phyloP scores from a whole-genome alignment of 768 basidiomycete genomes.

The Pleurotus tuber-regium region DNA sequence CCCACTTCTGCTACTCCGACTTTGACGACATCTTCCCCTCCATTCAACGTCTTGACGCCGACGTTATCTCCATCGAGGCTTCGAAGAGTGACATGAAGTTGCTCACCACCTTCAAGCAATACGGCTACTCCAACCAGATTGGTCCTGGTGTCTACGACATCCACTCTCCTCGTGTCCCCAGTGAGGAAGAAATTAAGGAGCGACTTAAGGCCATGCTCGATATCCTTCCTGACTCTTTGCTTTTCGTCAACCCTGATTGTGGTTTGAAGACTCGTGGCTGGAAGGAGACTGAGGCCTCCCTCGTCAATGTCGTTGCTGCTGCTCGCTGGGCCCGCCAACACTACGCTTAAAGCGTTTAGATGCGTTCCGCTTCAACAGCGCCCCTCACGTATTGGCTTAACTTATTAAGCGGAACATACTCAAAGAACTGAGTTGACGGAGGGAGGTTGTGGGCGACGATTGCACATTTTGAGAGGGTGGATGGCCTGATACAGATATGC shows the following conservation, averaged over 20 bases:
- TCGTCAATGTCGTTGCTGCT: conserved; percentile 83
- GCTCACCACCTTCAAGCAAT: conserved; percentile 89
- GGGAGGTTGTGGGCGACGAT: conserved; percentile 33
- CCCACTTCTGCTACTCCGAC: conserved; percentile 99
- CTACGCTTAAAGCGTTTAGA: conserved; percentile 60
- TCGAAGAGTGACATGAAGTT: conserved; percentile 99
- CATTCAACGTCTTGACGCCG: conserved; percentile 94
- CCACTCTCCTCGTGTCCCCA: conserved; percentile 97
- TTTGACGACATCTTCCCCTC: conserved; percentile 99
- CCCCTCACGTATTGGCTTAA: conserved; percentile 45
- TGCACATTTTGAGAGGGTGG: too few species aligned
- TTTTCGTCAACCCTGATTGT: conserved; percentile 97
- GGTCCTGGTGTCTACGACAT: conserved; percentile 99
- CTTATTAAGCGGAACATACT: too few species aligned
- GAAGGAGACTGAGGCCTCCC: conserved; percentile 94
- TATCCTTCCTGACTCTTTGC: conserved; percentile 75
- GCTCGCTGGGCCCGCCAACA: conserved; percentile 91
- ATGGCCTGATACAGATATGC: too few species aligned
- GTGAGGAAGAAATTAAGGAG: conserved; percentile 90
- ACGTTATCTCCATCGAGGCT: conserved; percentile 98
- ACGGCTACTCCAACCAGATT: conserved; percentile 96
- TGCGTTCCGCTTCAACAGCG: conserved; percentile 87
- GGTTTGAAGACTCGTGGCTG: conserved; percentile 98
- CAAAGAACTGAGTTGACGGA: too few species aligned
- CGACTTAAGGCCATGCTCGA: conserved; percentile 82